phyloP scores from a whole-genome alignment of 129 eudicot genomes.

The Logfia minima region DNA sequence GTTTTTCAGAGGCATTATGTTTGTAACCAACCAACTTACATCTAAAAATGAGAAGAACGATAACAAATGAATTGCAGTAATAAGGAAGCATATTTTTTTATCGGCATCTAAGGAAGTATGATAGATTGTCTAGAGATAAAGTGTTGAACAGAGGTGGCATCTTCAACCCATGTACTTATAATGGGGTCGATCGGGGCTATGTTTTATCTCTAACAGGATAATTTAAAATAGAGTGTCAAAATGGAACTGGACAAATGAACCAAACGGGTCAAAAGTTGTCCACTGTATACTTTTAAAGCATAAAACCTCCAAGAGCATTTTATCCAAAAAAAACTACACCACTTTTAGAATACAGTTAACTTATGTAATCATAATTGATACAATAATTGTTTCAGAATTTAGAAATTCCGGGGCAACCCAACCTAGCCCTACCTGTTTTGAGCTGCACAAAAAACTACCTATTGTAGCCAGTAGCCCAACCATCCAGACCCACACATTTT shows the following conservation, averaged over 20 bases:
- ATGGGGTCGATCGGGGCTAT: background rate
- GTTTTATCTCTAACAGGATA: background rate
- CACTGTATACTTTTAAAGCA: background rate
- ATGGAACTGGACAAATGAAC: background rate
- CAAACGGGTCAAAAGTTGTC: background rate
- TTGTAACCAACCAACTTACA: background rate
- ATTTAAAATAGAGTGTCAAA: background rate
- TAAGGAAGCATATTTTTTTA: no score
- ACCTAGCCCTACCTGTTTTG: background rate
- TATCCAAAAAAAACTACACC: background rate
- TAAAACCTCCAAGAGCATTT: background rate
- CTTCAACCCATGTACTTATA: background rate
- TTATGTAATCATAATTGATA: background rate
- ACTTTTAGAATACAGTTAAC: background rate
- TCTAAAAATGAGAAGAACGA: background rate
- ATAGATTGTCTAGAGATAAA: background rate
- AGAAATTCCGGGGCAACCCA: background rate
- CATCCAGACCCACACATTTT: constrained; percentile 2
- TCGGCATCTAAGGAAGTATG: no score
- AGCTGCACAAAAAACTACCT: background rate
- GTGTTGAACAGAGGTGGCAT: background rate
- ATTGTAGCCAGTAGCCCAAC: background rate
- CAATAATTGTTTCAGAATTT: background rate
- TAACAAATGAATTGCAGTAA: no score
- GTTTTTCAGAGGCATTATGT: background rate